phyloP scores from a whole-genome alignment of 305 asterid genomes.

The Caryopteris hybrid region DNA sequence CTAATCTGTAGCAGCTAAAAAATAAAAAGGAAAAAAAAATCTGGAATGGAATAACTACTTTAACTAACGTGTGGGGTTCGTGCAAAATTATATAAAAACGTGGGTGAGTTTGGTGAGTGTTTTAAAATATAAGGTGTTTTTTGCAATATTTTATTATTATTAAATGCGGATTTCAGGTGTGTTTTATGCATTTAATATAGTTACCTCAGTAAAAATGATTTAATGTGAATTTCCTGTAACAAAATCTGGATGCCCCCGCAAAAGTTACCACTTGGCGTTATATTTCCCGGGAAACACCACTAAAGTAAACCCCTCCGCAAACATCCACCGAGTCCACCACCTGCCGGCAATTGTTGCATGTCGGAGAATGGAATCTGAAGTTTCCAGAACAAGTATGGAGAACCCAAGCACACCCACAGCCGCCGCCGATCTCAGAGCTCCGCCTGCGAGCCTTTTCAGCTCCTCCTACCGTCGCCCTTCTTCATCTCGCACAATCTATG shows the following conservation, averaged over 20 bases:
- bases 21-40: too few relatives aligned
- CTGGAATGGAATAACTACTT: too few relatives aligned
- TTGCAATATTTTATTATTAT: neutral
- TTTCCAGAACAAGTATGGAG: slow-evolving; percentile 16
- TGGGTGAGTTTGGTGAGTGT: too few relatives aligned
- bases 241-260: slow-evolving; percentile 14
- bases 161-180: neutral
- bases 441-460: slow-evolving; percentile 25
- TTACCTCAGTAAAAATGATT: neutral
- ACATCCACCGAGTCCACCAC: too few relatives aligned
- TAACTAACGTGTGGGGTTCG: too few relatives aligned
- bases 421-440: slow-evolving; percentile 30
- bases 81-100: too few relatives aligned
- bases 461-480: slow-evolving; percentile 40
- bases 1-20: too few relatives aligned
- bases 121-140: neutral
- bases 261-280: neutral
- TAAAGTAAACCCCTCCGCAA: slow-evolving; percentile 10
- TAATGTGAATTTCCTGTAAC: neutral
- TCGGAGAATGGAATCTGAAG: slow-evolving; percentile 3
- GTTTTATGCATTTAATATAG: neutral
- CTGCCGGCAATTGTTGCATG: neutral
- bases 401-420: slow-evolving; percentile 21
- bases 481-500: slow-evolving; percentile 48
- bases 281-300: slow-evolving; percentile 19